These are phyloP conservation scores for Ophioceras dolichostomum DNA, from an alignment of 2,329 filamentous ascomycete genomes.

Conservation along the genomic window DNA sequence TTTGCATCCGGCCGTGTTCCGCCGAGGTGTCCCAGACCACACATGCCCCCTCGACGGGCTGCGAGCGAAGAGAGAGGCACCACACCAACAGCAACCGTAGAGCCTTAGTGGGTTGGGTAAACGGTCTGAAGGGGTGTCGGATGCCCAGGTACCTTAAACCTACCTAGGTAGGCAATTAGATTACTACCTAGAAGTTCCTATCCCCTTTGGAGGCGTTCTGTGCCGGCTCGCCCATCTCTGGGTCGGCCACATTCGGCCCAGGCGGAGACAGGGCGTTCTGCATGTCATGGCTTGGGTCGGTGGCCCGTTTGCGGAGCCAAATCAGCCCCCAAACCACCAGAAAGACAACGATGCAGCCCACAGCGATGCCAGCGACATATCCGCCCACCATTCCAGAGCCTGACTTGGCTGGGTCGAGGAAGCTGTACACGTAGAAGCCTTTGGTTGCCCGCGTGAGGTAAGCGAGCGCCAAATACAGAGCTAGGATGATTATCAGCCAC, in stretches of 20 bases:
- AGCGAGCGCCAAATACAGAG: constrained; percentile 59
- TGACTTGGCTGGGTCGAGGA: constrained; percentile 50
- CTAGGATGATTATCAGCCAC: constrained; percentile 57
- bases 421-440: constrained; percentile 65
- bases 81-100: no score
- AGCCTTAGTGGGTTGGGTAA: not conserved
- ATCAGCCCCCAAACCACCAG: constrained; percentile 36
- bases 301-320: constrained; percentile 34
- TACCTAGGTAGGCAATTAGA: not conserved
- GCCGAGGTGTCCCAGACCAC: no score
- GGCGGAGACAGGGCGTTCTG: no score
- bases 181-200: not conserved
- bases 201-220: no score
- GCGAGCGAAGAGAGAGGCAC: no score
- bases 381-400: constrained; percentile 45
- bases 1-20: no score
- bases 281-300: constrained; percentile 31
- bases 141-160: not conserved
- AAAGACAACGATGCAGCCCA: constrained; percentile 40
- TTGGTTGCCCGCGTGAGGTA: constrained; percentile 60
- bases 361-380: constrained; percentile 49
- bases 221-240: no score
- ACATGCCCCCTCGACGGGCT: no score
- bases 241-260: no score
- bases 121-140: not conserved